Evolutionary conservation across 2,329 filamentous ascomycete species (phyloP).

Genomic region (Botryosphaeria dothidea): DNA sequence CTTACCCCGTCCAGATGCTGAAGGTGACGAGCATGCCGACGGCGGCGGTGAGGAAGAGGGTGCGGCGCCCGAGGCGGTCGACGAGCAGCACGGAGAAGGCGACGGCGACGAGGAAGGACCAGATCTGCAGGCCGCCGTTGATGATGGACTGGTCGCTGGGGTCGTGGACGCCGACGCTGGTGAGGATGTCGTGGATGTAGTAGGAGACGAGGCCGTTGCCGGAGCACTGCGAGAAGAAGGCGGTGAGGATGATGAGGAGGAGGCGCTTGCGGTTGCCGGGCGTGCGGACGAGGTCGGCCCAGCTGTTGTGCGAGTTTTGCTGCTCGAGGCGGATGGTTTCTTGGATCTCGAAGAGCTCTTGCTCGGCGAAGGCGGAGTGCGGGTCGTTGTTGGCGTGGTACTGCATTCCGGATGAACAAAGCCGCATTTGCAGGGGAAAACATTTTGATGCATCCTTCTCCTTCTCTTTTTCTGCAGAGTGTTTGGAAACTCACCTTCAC

Average conservation of each 20-base stretch:
- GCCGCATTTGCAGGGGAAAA: too few species aligned
- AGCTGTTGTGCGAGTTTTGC: conserved; percentile 56
- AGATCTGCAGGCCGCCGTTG: conserved; percentile 14
- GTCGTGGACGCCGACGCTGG: background rate
- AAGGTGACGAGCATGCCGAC: conserved; percentile 28
- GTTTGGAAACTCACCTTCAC: conserved; percentile 43
- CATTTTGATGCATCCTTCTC: too few species aligned
- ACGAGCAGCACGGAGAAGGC: conserved; percentile 35
- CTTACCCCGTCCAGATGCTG: conserved; percentile 39
- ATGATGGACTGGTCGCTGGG: conserved; percentile 9
- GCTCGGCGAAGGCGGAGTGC: conserved; percentile 53
- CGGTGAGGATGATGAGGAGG: conserved; percentile 53
- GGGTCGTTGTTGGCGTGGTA: conserved; percentile 51
- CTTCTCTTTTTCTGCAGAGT: too few species aligned
- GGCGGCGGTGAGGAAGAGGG: conserved; percentile 33
- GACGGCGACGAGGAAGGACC: conserved; percentile 30
- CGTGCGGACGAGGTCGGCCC: conserved; percentile 54
- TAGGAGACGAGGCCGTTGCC: conserved; percentile 14
- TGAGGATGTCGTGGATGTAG: conserved; percentile 16
- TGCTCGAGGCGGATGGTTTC: conserved; percentile 50
- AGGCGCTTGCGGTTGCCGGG: conserved; percentile 51
- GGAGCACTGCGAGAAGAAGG: conserved; percentile 39
- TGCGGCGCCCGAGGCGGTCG: conserved; percentile 34
- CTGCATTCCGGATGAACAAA: too few species aligned
- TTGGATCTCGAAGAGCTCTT: conserved; percentile 60